Evolutionary conservation across 1,284 basidiomycete genomes (phyloP), one percentile per base, ranked within the genome.

Genomic region (Tetrapyrgos nigripes): DNA sequence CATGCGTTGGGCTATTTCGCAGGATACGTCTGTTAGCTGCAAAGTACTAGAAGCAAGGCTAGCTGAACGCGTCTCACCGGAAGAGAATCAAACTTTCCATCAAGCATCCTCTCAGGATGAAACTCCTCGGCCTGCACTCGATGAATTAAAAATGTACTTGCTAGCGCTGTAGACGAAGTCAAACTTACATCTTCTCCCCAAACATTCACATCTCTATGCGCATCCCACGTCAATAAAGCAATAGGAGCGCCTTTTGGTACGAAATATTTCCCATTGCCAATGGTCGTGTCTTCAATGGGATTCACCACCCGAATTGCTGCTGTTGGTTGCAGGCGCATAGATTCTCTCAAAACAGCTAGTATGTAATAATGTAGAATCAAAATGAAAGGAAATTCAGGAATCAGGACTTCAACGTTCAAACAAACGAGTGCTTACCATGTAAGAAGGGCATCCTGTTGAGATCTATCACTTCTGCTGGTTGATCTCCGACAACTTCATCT

Each of bases 121-220:
- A 79, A 81, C 57, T 72, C 68, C 17, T 75, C 69, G 13, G 74
- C 72, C 74, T 76, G 33, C 4, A 37, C 40, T 9, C 33, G 23
- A 23, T 53, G 3, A 23, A 19, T 48, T 33, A 44, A 14, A 33
- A 53, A 35, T 47, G 43, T 8, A 58, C 17, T 23, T 8, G 23
- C 40, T 2, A 26, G 23, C 17, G 40, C 23, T 9, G 21, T 27
- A n/a, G 47, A 40, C 11, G 13, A 60, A 24, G 9, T 28, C 35
- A 23, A 11, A 72, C 79, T 50, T 43, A 80, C 81, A 67, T 84
- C 81, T 24, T 79, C 76, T 2, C 83, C 83, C 79, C 81, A 85
- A 1, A 81, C 76, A 6, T 63, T 65, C 1, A 77, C 76, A 66
- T 85, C 82, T 13, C 74, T 69, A 52, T 81, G 79, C 35, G 77